A percentile compares a stretch with the other conserved stretches of the same genome.
phyloP scores from a whole-genome alignment of 78 protist genomes.

The Protostelium mycophagum region DNA sequence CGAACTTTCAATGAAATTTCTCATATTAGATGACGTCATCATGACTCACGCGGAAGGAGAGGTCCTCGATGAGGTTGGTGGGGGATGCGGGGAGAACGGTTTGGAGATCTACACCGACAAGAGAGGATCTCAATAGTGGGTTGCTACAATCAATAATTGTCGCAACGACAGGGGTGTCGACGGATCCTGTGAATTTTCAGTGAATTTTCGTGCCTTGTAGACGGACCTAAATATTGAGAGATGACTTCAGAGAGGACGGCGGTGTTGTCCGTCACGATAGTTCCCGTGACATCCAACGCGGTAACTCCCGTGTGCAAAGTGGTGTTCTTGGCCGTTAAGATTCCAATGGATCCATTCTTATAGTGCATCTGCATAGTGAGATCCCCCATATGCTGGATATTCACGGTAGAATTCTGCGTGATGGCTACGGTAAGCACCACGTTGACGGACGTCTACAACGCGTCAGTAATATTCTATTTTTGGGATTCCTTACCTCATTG shows the following conservation, averaged over 20 bases:
- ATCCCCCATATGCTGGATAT: not conserved
- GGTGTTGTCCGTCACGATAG: not conserved
- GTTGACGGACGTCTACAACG: too few species aligned
- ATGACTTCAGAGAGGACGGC: not conserved
- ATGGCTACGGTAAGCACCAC: not conserved
- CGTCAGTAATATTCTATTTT: too few species aligned
- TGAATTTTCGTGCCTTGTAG: too few species aligned
- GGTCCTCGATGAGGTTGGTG: not conserved
- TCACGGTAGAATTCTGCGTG: not conserved
- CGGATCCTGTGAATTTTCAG: too few species aligned
- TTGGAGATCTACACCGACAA: not conserved
- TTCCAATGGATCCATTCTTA: not conserved
- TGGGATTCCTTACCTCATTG: not conserved
- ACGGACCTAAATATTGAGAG: not conserved
- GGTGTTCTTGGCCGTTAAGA: not conserved
- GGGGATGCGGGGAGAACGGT: not conserved
- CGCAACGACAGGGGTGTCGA: not conserved
- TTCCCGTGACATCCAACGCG: not conserved
- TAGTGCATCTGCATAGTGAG: not conserved
- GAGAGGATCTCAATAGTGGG: not conserved
- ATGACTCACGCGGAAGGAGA: too few species aligned
- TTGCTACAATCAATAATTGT: not conserved
- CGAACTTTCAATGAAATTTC: too few species aligned
- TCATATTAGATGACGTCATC: too few species aligned
- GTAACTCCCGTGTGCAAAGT: not conserved